Evolutionary conservation across 116 monocot species (phyloP).

Genomic region (Iris pallida): DNA sequence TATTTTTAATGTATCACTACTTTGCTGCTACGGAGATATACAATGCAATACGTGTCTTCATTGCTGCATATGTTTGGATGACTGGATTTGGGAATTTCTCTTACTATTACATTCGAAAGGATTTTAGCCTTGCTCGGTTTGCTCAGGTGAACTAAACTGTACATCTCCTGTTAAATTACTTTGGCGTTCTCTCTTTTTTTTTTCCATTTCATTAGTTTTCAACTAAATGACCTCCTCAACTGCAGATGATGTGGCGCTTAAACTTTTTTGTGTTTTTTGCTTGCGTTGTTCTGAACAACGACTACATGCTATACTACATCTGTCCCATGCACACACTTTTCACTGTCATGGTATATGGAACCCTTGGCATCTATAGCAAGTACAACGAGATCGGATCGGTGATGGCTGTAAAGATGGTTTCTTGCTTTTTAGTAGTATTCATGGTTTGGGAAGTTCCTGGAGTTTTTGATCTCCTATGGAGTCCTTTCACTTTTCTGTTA

Average conservation of each 20-base stretch:
- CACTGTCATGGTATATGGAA: conserved; percentile 44
- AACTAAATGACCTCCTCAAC: not conserved
- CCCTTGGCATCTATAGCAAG: conserved; percentile 35
- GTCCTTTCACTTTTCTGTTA: conserved; percentile 33
- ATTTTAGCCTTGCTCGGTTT: conserved; percentile 63
- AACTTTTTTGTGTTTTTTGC: conserved; percentile 57
- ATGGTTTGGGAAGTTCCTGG: conserved; percentile 55
- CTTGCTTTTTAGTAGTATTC: conserved; percentile 39
- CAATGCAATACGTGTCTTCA: conserved; percentile 59
- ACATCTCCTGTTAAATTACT: not conserved
- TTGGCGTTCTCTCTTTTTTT: not conserved
- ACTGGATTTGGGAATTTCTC: conserved; percentile 76
- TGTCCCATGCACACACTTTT: conserved; percentile 50
- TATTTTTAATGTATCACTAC: conserved; percentile 68
- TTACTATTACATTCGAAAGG: conserved; percentile 60
- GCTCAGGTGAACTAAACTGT: conserved; percentile 33
- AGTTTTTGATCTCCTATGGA: conserved; percentile 43
- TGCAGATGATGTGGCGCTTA: conserved; percentile 69
- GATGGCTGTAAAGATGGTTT: conserved; percentile 35
- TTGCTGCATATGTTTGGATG: conserved; percentile 78
- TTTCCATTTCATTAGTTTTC: not conserved
- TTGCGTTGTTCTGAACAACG: conserved; percentile 61
- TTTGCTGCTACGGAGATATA: conserved; percentile 58
- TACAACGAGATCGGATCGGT: conserved; percentile 43
- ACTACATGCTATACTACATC: conserved; percentile 59